phyloP scores from a whole-genome alignment of 805 yeast genomes.

The Kurtzmaniella cleridarum region DNA sequence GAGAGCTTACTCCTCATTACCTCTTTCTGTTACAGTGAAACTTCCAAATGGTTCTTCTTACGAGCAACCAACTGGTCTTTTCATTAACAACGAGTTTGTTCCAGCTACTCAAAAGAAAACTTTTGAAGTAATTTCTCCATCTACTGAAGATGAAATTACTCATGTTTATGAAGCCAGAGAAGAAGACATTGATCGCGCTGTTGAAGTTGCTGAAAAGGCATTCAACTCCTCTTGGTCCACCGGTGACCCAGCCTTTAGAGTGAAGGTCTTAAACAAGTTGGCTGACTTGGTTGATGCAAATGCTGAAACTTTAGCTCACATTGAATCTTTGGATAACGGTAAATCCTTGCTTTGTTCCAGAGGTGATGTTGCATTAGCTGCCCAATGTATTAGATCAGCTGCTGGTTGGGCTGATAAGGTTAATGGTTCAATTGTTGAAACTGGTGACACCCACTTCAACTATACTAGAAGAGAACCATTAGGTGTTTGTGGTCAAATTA shows the following conservation, averaged over 20 bases:
- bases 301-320: conserved; percentile 65
- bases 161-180: conserved; percentile 69
- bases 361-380: conserved; percentile 70
- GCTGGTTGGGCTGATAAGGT: conserved; percentile 93
- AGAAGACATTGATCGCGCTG: conserved; percentile 81
- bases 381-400: conserved; percentile 70
- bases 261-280: conserved; percentile 56
- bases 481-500: conserved; percentile 94
- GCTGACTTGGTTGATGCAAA: conserved; percentile 75
- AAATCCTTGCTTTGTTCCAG: conserved; percentile 66
- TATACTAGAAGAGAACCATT: conserved; percentile 85
- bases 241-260: conserved; percentile 64
- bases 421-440: conserved; percentile 68
- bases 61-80: conserved; percentile 82
- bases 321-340: conserved; percentile 88
- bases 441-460: conserved; percentile 67
- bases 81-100: conserved; percentile 81
- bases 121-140: conserved; percentile 59
- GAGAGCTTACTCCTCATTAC: conserved; percentile 25
- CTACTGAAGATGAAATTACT: conserved; percentile 65
- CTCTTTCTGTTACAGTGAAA: conserved; percentile 41
- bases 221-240: conserved; percentile 66
- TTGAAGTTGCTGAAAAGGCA: conserved; percentile 77
- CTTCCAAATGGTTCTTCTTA: conserved; percentile 71
- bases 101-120: conserved; percentile 50